Evolutionary conservation across 1,139 yeast species (phyloP).

Genomic region (Ashbya aceris): DNA sequence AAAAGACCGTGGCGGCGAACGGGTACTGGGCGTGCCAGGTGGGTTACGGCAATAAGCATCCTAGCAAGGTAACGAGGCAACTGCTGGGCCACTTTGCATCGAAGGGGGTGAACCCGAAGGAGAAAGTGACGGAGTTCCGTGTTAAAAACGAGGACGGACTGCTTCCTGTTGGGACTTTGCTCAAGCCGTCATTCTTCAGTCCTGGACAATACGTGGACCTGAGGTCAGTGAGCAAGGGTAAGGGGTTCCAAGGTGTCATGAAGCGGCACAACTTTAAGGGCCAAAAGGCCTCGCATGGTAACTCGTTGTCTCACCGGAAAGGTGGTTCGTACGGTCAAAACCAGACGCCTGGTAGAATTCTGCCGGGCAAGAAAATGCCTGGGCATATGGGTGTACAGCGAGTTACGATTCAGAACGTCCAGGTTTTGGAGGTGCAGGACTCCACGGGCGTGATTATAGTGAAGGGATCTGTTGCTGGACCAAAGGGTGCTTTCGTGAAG

Average conservation of each 20-base stretch:
- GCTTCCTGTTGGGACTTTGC: constrained; percentile 66
- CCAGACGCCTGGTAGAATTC: constrained; percentile 90
- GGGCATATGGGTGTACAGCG: constrained; percentile 85
- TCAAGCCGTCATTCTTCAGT: constrained; percentile 76
- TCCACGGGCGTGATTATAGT: constrained; percentile 74
- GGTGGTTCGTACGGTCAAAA: constrained; percentile 97
- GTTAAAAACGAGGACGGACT: constrained; percentile 58
- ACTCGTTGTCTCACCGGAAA: constrained; percentile 83
- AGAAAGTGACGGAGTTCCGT: constrained; percentile 65
- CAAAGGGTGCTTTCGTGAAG: constrained; percentile 65
- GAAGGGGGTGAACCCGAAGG: constrained; percentile 81
- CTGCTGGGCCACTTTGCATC: constrained; percentile 71
- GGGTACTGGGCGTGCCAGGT: constrained; percentile 83
- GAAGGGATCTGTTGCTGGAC: constrained; percentile 89
- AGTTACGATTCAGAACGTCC: constrained; percentile 66
- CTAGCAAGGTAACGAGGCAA: constrained; percentile 53
- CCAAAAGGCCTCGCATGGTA: constrained; percentile 92
- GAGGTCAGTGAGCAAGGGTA: constrained; percentile 76
- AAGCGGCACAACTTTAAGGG: constrained; percentile 91
- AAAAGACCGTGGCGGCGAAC: constrained; percentile 56
- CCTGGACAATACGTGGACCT: constrained; percentile 80
- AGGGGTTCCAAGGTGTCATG: constrained; percentile 98
- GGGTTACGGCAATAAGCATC: constrained; percentile 70
- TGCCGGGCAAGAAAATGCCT: constrained; percentile 97
- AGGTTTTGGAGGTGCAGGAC: constrained; percentile 71